Evolutionary conservation across 768 basidiomycete genomes (phyloP), one percentile per base, ranked within the genome.

Genomic region (Calocybe cyanea): DNA sequence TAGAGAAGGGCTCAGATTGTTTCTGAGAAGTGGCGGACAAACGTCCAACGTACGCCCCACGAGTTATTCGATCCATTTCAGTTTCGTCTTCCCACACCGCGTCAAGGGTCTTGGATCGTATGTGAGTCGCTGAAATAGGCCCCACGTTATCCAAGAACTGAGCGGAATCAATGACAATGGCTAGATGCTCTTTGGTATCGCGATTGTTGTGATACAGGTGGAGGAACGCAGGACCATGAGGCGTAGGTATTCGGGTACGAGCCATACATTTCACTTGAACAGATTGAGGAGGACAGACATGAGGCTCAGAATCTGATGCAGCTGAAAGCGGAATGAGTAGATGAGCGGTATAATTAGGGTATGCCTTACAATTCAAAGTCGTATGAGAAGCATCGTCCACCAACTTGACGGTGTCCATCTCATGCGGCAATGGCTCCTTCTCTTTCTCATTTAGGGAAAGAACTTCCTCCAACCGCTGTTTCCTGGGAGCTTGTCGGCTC

Each of bases 241-340:
- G 90, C 0, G 96, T 99, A 33, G 96, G 96, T 62, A 98, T 90
- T 46, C 96, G 87, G 3, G 96, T 97, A 46, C 96, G 87, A 10
- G 92, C 96, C 83, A 95, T 91, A 64, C 96, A 99, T 63, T 81
- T 85, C 21, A 97, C 88, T 45, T 81, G 71, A n/a, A 89, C 65
- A 45, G 66, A 67, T 14, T 61, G 49, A 38, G 63, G 56, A 9
- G 57, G 40, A 5, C 63, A 36, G 17, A 48, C 45, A 39, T 49
- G 19, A 17, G 59, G 43, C 8, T 57, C 59, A 36, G 59, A 23
- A 25, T 38, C 39, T 30, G 57, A 32, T 46, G 54, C 48, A 31
- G 58, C 28, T 46, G 62, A 66, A 38, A 55, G 51, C 42, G 58
- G 63, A 23, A 46, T 37, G 32, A 58, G 66, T 43, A 44, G 41